phyloP scores from a whole-genome alignment of 495 filamentous ascomycete species.

The Hypomontagnella submonticulosa region DNA sequence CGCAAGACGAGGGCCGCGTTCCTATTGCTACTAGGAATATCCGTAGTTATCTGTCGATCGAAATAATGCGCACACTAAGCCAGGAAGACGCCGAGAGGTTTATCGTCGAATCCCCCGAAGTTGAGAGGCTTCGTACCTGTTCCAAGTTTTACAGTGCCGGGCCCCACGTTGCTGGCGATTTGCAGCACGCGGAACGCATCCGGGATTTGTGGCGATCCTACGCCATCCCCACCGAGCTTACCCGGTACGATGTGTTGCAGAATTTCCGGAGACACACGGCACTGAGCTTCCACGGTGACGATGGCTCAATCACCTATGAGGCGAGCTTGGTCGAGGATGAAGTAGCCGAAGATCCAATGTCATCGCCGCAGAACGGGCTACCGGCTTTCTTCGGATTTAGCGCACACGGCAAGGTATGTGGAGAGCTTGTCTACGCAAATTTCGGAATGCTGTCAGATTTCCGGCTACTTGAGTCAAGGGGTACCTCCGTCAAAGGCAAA shows the following conservation, averaged over 20 bases:
- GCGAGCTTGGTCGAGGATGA: constrained; percentile 24
- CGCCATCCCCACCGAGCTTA: constrained; percentile 17
- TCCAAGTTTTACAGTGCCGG: constrained; percentile 19
- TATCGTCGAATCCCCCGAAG: constrained; percentile 18
- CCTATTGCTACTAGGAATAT: neutral
- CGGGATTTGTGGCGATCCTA: constrained; percentile 25
- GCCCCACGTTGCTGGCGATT: constrained; percentile 24
- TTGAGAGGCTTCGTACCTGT: constrained; percentile 15
- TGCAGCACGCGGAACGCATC: constrained; percentile 25
- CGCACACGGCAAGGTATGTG: constrained; percentile 79
- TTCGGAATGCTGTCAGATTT: constrained; percentile 79
- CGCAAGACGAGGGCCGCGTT: neutral
- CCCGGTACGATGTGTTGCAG: constrained; percentile 27
- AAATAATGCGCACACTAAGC: constrained; percentile 24
- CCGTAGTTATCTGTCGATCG: neutral
- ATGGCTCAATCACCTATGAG: constrained; percentile 11
- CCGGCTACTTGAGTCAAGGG: constrained; percentile 72
- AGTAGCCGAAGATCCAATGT: constrained; percentile 21
- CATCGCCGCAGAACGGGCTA: constrained; percentile 12
- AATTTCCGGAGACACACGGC: constrained; percentile 15
- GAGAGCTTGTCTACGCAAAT: constrained; percentile 73
- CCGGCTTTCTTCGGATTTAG: constrained; percentile 84
- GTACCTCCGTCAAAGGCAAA: constrained; percentile 75
- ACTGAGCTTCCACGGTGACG: constrained; percentile 5
- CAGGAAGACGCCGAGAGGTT: constrained; percentile 35